These are phyloP conservation scores for Aspergillus steynii DNA, from an alignment of 495 filamentous ascomycete genomes.

Conservation along the genomic window DNA sequence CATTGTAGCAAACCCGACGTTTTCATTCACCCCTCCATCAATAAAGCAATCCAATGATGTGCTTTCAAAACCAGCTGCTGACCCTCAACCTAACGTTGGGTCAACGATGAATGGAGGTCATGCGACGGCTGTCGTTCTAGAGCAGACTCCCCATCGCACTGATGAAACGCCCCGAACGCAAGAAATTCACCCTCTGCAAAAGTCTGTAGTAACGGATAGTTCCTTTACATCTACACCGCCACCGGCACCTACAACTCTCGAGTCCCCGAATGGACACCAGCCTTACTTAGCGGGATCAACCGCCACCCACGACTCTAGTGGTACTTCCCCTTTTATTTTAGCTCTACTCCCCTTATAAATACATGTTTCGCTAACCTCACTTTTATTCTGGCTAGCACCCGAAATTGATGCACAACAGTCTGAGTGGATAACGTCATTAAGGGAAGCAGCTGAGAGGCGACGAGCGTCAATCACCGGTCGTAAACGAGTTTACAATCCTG, in stretches of 20 bases:
- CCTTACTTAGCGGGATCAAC: background rate
- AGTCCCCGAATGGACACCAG: background rate
- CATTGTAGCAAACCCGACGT: background rate
- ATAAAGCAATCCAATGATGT: background rate
- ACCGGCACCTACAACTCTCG: background rate
- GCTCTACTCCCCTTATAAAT: background rate
- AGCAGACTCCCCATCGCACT: background rate
- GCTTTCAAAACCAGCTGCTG: background rate
- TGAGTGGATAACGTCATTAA: constrained; percentile 25
- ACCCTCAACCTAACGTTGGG: background rate
- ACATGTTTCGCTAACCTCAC: background rate
- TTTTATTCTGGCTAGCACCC: background rate
- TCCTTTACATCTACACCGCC: background rate
- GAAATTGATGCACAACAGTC: constrained; percentile 16
- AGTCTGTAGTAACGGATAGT: background rate
- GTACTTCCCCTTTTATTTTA: background rate
- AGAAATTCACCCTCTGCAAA: background rate
- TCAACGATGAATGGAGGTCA: background rate
- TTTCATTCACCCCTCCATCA: background rate
- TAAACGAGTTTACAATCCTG: constrained; percentile 27
- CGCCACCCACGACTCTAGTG: background rate
- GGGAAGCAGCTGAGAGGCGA: constrained; percentile 22
- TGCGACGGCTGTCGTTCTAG: too few relatives aligned
- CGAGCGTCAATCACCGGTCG: constrained; percentile 19
- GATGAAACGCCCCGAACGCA: background rate